Evolutionary conservation across 2,329 filamentous ascomycete species (phyloP).

Genomic region (Talaromyces amestolkiae): DNA sequence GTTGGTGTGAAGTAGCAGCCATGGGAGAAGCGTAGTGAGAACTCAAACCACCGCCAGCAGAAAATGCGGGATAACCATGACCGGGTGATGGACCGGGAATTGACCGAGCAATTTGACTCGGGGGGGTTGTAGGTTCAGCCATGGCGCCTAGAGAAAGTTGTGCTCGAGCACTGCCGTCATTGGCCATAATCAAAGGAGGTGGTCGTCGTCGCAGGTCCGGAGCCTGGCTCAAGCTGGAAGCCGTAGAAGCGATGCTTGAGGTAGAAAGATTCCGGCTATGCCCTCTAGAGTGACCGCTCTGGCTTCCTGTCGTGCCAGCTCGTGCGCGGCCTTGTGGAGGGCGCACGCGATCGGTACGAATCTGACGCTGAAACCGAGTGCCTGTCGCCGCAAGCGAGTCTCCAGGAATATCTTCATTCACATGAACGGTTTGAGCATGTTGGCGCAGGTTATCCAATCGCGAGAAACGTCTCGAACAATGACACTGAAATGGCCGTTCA

Average conservation of each 20-base stretch:
- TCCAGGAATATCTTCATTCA: constrained; percentile 92
- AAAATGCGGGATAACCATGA: constrained; percentile 75
- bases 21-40: constrained; percentile 78
- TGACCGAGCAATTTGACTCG: constrained; percentile 58
- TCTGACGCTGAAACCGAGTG: constrained; percentile 87
- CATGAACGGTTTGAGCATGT: constrained; percentile 95
- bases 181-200: constrained; percentile 77
- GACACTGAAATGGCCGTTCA: constrained; percentile 93
- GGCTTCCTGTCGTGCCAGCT: constrained; percentile 73
- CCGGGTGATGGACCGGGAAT: constrained; percentile 67
- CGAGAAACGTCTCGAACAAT: constrained; percentile 90
- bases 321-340: constrained; percentile 67
- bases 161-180: constrained; percentile 60
- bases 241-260: constrained; percentile 77
- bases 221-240: constrained; percentile 64
- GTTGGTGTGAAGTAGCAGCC: constrained; percentile 60
- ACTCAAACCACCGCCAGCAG: constrained; percentile 67
- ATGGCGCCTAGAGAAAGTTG: constrained; percentile 65
- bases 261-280: constrained; percentile 83
- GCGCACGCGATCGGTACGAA: constrained; percentile 79
- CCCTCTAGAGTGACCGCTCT: constrained; percentile 67
- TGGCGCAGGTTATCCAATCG: constrained; percentile 92
- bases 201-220: constrained; percentile 69
- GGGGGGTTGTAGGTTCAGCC: constrained; percentile 61
- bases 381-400: constrained; percentile 92